Conservation (phyloP, 768 basidiomycete species). For the Candolleomyces eurysporus region DNA sequence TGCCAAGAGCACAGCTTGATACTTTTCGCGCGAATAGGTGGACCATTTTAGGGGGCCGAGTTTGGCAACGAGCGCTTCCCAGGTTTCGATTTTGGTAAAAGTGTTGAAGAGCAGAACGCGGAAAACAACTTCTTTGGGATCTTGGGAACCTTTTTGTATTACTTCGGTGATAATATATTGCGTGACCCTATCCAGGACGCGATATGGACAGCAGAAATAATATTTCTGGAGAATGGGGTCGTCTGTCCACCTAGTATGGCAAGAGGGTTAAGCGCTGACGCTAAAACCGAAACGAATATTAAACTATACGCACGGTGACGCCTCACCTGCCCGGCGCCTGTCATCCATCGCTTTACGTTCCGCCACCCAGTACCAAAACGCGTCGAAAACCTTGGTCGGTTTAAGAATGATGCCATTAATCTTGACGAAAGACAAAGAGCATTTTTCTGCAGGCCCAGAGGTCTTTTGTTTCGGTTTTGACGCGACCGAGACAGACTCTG, state of each 20-base stretch:
- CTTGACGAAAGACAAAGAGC: conserved; percentile 17
- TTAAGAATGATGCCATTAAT: conserved; percentile 37
- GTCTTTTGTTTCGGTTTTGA: neutral
- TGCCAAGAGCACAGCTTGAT: conserved; percentile 46
- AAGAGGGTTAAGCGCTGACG: neutral
- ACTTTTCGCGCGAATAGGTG: conserved; percentile 50
- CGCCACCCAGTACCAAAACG: conserved; percentile 57
- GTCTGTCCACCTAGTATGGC: conserved; percentile 57
- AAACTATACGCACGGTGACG: conserved; percentile 40
- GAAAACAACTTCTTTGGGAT: conserved; percentile 62
- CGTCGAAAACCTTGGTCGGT: conserved; percentile 56
- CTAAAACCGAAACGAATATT: neutral
- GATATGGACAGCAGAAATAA: conserved; percentile 73
- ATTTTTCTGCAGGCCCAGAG: neutral
- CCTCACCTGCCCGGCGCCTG: conserved; percentile 45
- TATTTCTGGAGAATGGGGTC: conserved; percentile 55
- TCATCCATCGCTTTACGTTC: conserved; percentile 60
- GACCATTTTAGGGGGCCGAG: conserved; percentile 62
- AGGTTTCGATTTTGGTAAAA: conserved; percentile 73
- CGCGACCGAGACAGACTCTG: neutral
- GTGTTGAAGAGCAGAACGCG: conserved; percentile 69
- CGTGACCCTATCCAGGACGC: conserved; percentile 66
- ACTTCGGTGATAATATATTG: conserved; percentile 72
- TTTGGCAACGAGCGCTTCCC: conserved; percentile 52
- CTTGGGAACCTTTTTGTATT: conserved; percentile 64